Evolutionary conservation across 2,329 filamentous ascomycete genomes (phyloP), one percentile per base, ranked within the genome.

Genomic region (Blumeria hordei): DNA sequence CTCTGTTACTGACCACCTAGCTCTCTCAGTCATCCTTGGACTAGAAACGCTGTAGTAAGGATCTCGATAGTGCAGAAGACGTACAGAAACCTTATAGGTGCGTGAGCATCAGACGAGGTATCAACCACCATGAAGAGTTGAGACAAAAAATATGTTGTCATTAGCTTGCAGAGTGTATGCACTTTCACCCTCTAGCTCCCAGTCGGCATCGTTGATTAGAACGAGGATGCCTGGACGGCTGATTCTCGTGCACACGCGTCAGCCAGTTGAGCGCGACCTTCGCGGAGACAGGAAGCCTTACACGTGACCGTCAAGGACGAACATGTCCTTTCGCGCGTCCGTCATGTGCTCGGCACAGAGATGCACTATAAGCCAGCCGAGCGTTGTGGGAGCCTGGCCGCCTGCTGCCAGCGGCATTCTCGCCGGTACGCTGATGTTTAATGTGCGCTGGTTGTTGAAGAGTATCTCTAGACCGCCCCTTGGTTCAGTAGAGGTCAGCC

Each of bases 181-280:
- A 65, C 92, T 88, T 69, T 96, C 90, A 16, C 88, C 92, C 69
- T 96, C 92, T 11, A 98, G 77, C 68, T 96, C 92, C 92, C 92
- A 98, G 67, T 98, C 92, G 32, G 88, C 86, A 63, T 98, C 92
- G 66, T 98, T 98, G 68, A 98, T 94, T 56, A 98, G 74, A 33
- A 95, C 90, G 45, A 98, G 77, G 67, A 98, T 94, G 2, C 92
- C 92, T 5, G 92, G 92, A 54, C 92, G 88, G 58, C 90, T 28
- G 37, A 12, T 11, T n/a, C 1, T 8, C 28, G 44, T 32, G 16
- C 8, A 44, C n/a, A 43, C n/a, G 21, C 16, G 16, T 43, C 37
- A 54, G 16, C 9, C 7, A 34, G 34, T 35, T 35, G 50, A 18
- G n/a, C 32, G n/a, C 6, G 33, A n/a, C n/a, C n/a, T 16, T 8